Conservation (phyloP, 1,284 basidiomycete genomes). For the Malassezia vespertilionis region DNA sequence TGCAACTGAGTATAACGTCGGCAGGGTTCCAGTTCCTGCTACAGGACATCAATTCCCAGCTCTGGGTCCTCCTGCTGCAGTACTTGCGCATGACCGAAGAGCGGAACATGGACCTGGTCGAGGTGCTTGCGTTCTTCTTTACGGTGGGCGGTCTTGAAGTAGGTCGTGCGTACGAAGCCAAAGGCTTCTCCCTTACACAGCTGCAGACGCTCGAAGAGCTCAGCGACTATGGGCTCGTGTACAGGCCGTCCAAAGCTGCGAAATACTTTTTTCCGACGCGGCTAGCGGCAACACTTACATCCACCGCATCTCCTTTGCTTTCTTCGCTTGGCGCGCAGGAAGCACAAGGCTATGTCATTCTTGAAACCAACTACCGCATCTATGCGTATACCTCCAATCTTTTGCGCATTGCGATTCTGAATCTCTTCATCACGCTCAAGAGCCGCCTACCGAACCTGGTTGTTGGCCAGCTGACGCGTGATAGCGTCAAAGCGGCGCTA, state of each 20-base stretch:
- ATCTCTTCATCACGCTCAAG: slow-evolving; percentile 82
- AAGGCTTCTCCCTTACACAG: slow-evolving; percentile 67
- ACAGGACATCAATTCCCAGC: slow-evolving; percentile 86
- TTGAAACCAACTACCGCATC: slow-evolving; percentile 95
- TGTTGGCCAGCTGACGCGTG: slow-evolving; percentile 83
- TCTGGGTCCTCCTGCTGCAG: slow-evolving; percentile 91
- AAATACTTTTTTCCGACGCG: slow-evolving; percentile 77
- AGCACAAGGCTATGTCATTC: slow-evolving; percentile 69
- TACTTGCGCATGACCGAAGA: slow-evolving; percentile 53
- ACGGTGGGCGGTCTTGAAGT: slow-evolving; percentile 37
- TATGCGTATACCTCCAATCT: slow-evolving; percentile 98
- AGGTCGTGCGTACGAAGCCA: slow-evolving; percentile 60
- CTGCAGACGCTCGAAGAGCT: slow-evolving; percentile 80
- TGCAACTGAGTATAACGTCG: slow-evolving; percentile 65
- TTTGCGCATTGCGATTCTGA: slow-evolving; percentile 87
- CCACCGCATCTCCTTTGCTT: slow-evolving; percentile 49
- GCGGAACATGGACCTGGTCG: slow-evolving; percentile 66
- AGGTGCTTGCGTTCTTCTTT: slow-evolving; percentile 85
- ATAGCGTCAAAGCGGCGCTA: slow-evolving; percentile 86
- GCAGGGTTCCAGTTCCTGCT: slow-evolving; percentile 93
- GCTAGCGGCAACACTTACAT: slow-evolving; percentile 77
- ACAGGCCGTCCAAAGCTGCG: slow-evolving; percentile 54
- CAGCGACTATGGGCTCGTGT: slow-evolving; percentile 85
- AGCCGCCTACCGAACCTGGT: slow-evolving; percentile 92
- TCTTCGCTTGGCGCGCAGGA: slow-evolving; percentile 44